A percentile compares a stretch with the other conserved stretches of the same genome.
Evolutionary conservation across 495 filamentous ascomycete genomes (phyloP).

Genomic region (Aspergillus affinis): DNA sequence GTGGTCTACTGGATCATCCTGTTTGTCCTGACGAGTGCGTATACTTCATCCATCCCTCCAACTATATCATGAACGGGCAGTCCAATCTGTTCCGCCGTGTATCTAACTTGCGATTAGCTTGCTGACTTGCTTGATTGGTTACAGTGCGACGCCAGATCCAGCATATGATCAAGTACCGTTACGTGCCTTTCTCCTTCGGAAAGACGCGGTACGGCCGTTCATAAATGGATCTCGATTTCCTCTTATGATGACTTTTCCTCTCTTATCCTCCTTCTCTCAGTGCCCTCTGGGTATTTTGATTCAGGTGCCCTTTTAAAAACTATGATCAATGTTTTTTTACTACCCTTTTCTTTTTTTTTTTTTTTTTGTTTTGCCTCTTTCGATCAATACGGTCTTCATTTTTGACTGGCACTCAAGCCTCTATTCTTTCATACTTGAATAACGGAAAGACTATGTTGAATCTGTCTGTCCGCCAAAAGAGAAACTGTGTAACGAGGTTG

Average conservation of each 20-base stretch:
- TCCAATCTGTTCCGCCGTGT: neutral
- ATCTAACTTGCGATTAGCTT: neutral
- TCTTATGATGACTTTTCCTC: neutral
- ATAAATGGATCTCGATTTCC: constrained; percentile 22
- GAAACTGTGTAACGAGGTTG: neutral
- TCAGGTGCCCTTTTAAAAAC: neutral
- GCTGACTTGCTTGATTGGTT: constrained; percentile 1
- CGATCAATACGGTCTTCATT: neutral
- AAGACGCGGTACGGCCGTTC: constrained; percentile 73
- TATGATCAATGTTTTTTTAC: neutral
- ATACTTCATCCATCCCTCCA: neutral
- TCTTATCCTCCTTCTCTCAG: neutral
- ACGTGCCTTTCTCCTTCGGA: constrained; percentile 92
- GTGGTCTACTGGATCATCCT: constrained; percentile 98
- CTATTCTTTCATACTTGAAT: neutral
- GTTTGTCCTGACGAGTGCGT: constrained; percentile 89
- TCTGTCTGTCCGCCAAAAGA: neutral
- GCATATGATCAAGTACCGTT: constrained; percentile 99
- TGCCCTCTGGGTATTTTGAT: neutral
- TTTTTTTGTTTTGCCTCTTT: neutral
- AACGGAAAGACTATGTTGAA: neutral
- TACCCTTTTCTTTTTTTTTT: no score
- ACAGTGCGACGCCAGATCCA: constrained; percentile 97
- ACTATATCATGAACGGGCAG: neutral
- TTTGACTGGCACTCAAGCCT: no score